Evolutionary conservation across 116 monocot genomes (phyloP).

Genomic region (Cymodocea nodosa): DNA sequence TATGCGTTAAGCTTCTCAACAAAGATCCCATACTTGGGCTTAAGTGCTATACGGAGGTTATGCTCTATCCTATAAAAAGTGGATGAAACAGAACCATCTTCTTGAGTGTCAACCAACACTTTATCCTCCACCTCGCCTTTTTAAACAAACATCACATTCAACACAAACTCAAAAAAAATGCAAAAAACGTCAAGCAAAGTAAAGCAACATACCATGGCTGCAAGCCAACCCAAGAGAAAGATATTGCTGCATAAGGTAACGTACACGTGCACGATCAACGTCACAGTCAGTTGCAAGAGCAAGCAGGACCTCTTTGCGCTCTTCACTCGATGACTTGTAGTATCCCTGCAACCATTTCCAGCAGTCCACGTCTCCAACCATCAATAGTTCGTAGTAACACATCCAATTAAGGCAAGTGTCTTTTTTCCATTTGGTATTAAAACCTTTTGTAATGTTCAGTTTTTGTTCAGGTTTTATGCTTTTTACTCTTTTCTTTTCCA

Average conservation of each 20-base stretch:
- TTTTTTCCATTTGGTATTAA: no score
- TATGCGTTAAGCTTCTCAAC: slow-evolving; percentile 4
- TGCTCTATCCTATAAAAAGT: slow-evolving; percentile 10
- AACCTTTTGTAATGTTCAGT: no score
- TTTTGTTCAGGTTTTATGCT: no score
- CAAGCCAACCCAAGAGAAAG: background rate
- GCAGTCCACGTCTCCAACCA: background rate
- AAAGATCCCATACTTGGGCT: slow-evolving; percentile 7
- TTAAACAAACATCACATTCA: background rate
- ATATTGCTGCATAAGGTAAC: slow-evolving; percentile 12
- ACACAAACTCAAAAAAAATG: background rate
- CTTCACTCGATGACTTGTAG: background rate
- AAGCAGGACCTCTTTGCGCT: slow-evolving; percentile 1
- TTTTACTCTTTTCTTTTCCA: no score
- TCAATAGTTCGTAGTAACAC: background rate
- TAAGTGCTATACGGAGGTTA: slow-evolving; percentile 1
- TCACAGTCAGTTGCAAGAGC: slow-evolving; percentile 7
- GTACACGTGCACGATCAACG: slow-evolving; percentile 5
- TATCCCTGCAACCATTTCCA: background rate
- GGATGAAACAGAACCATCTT: background rate
- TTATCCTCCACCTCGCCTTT: background rate
- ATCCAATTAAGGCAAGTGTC: no score
- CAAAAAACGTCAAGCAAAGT: background rate
- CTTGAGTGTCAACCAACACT: background rate
- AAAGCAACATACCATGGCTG: background rate